These are phyloP conservation scores for Salix dunnii DNA, from an alignment of 345 rosid genomes.

Conservation along the genomic window DNA sequence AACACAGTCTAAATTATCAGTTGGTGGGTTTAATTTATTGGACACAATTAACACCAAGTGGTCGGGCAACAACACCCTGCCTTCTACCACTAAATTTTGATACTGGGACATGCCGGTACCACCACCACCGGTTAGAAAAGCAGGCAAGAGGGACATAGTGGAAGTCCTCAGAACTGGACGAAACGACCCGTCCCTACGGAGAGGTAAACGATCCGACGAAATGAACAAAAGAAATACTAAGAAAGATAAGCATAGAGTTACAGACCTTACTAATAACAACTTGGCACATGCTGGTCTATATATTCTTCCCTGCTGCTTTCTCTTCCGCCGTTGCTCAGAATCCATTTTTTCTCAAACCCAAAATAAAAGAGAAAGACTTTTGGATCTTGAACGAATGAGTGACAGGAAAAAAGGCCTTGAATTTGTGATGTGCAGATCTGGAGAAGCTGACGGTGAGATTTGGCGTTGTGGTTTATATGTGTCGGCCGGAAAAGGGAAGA, in stretches of 20 bases:
- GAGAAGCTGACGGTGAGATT: background rate
- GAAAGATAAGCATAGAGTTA: constrained; percentile 52
- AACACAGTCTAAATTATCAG: constrained; percentile 53
- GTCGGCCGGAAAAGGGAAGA: background rate
- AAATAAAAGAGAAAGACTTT: background rate
- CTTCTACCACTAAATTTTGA: constrained; percentile 42
- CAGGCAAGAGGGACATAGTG: constrained; percentile 45
- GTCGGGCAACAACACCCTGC: constrained; percentile 74
- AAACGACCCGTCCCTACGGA: constrained; percentile 39
- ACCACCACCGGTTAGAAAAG: constrained; percentile 29
- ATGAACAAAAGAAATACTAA: constrained; percentile 59
- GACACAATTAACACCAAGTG: constrained; percentile 63
- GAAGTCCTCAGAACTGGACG: constrained; percentile 63
- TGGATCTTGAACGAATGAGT: background rate
- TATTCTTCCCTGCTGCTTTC: constrained; percentile 47
- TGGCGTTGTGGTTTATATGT: background rate
- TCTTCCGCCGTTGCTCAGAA: constrained; percentile 73
- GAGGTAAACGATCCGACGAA: constrained; percentile 50
- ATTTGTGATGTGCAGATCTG: background rate
- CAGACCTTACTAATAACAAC: constrained; percentile 52
- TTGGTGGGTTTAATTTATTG: constrained; percentile 14
- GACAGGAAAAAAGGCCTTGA: background rate
- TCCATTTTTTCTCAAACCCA: constrained; percentile 40
- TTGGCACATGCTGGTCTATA: constrained; percentile 34
- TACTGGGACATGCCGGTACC: constrained; percentile 13